phyloP scores from a whole-genome alignment of 2,329 filamentous ascomycete species.

The Neurospora crassa region DNA sequence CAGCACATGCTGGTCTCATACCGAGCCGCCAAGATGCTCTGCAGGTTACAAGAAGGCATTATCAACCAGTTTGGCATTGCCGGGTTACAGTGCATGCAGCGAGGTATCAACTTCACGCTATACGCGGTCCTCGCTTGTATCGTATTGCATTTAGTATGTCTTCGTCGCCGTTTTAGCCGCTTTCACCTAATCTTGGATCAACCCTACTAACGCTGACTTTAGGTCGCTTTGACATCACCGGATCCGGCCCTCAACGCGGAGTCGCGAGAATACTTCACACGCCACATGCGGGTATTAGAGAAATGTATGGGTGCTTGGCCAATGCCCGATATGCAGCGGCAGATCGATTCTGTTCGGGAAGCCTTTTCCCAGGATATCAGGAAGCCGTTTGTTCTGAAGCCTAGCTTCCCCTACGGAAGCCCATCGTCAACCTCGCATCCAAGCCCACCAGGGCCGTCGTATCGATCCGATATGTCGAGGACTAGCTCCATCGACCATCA shows the following conservation, averaged over 20 bases:
- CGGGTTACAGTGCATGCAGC: conserved; percentile 82
- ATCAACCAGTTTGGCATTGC: conserved; percentile 66
- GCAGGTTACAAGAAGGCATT: conserved; percentile 77
- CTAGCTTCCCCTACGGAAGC: conserved; percentile 78
- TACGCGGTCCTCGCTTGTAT: conserved; percentile 86
- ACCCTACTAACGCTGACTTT: conserved; percentile 10
- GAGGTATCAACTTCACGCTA: conserved; percentile 92
- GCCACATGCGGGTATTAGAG: conserved; percentile 91
- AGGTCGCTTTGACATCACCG: conserved; percentile 89
- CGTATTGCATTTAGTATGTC: conserved; percentile 80
- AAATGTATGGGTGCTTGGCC: conserved; percentile 74
- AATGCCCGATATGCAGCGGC: conserved; percentile 80
- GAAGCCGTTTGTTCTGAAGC: conserved; percentile 82
- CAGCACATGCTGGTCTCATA: conserved; percentile 82
- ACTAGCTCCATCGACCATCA: conserved; percentile 43
- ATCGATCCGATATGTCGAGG: conserved; percentile 36
- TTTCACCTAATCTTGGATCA: conserved; percentile 1
- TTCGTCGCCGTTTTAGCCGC: not conserved
- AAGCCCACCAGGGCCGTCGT: conserved; percentile 50
- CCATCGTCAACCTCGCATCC: conserved; percentile 55
- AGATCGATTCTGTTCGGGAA: conserved; percentile 80
- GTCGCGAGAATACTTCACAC: conserved; percentile 78
- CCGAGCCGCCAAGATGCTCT: conserved; percentile 73
- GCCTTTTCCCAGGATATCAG: conserved; percentile 82
- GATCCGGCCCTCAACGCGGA: conserved; percentile 80